phyloP scores from a whole-genome alignment of 768 basidiomycete genomes.

The Tulasnella calospora region DNA sequence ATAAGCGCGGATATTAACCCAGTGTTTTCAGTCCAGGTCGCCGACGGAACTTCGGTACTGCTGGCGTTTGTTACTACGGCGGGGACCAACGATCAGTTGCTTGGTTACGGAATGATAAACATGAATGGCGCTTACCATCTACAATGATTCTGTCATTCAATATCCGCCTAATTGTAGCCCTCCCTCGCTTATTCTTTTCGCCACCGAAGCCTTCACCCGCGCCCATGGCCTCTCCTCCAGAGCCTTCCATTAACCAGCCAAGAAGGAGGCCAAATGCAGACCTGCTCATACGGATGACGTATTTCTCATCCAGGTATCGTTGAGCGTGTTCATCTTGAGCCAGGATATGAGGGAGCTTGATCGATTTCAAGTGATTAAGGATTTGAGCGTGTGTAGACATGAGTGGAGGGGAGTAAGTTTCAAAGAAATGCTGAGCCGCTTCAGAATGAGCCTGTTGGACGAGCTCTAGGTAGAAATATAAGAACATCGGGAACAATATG shows the following conservation, averaged over 20 bases:
- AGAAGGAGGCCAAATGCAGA: constrained; percentile 88
- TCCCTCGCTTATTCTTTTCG: constrained; percentile 74
- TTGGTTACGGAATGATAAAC: neutral
- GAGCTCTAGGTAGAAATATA: constrained; percentile 93
- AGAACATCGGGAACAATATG: constrained; percentile 92
- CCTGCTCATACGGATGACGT: constrained; percentile 80
- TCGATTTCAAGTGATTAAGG: constrained; percentile 70
- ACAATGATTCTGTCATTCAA: constrained; percentile 91
- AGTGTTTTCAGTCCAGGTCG: constrained; percentile 80
- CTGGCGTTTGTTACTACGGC: constrained; percentile 63
- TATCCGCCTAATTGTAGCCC: constrained; percentile 86
- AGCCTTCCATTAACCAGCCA: constrained; percentile 93
- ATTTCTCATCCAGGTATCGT: constrained; percentile 85
- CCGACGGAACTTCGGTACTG: constrained; percentile 55
- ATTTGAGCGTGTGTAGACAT: constrained; percentile 59
- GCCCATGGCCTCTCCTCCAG: constrained; percentile 80
- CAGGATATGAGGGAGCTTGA: constrained; percentile 79
- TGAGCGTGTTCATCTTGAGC: constrained; percentile 76
- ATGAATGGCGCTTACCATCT: constrained; percentile 55
- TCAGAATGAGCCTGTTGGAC: constrained; percentile 86
- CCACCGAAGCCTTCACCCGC: constrained; percentile 73
- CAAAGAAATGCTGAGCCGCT: constrained; percentile 78
- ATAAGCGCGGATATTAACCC: constrained; percentile 76
- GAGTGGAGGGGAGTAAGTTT: constrained; percentile 63
- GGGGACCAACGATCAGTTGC: constrained; percentile 32